Base-by-base conservation (phyloP, 2,329 filamentous ascomycete species). In the Penicillium olsonii region DNA sequence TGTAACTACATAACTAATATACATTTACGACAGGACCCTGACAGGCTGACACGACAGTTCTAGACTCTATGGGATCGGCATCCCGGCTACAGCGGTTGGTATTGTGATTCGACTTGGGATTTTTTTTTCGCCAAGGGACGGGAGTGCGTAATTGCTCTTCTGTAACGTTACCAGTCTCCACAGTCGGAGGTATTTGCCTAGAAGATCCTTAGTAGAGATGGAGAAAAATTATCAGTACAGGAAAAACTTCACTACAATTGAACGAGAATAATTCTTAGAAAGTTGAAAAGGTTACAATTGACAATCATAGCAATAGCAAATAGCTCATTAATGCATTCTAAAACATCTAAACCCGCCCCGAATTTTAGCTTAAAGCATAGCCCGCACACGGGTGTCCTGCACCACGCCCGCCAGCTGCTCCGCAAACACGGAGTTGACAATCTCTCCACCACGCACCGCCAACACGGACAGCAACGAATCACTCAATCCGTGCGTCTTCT, bases 401-500 rank as follows among this genome's bases (percentile, higher is more conserved):
- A 67, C 62, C 60, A 55, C 50, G 26, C 58, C 60, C 29, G 60
- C 56, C 41, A 70, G 54, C 53, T 68, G 64, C 18, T 68, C 63
- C 19, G 76, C 81, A 68, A 94, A 94, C 53, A 94, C 85, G 29
- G 84, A 87, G 52, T 85, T 72, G 15, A 92, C 87, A 66, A 94
- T 84, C 73, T 94, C 88, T 20, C 87, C 88, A 27, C 87, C 87
- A 46, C 90, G 77, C 20, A 85, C 84, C 6, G 88, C 84, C 54
- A 94, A 76, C 54, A 94, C 87, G 2, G 88, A 92, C 44, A 95
- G 78, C 44, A 95, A 79, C 39, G 87, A 90, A 70, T 95, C 88
- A 67, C 88, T 90, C 72, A 95, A 73, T 52, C 92, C 92, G 70
- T 97, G 92, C 27, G 91, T 95, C 54, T 80, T 84, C 76, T 97